phyloP scores from a whole-genome alignment of 805 yeast species.

The Teunomyces pallodes region DNA sequence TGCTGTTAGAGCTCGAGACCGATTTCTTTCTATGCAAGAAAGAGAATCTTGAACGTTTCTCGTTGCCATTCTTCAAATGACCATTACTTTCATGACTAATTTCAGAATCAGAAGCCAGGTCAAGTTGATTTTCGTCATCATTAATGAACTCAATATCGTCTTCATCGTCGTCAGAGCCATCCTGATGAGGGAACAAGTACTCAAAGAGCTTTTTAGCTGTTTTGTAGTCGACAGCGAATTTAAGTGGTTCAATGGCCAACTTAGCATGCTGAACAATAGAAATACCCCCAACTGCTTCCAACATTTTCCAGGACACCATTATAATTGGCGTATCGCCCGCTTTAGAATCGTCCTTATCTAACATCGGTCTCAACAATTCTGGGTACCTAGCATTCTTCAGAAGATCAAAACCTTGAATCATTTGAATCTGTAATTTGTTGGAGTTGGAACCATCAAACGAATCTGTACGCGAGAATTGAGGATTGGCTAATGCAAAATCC shows the following conservation, averaged over 20 bases:
- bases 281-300: constrained; percentile 87
- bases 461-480: constrained; percentile 60
- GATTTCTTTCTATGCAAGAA: constrained; percentile 2
- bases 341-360: constrained; percentile 14
- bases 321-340: constrained; percentile 23
- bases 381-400: constrained; percentile 60
- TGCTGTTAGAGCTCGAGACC: not conserved
- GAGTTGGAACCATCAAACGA: constrained; percentile 64
- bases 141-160: not conserved
- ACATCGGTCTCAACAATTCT: constrained; percentile 60
- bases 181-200: constrained; percentile 67
- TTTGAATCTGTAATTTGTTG: constrained; percentile 56
- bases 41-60: constrained; percentile 1
- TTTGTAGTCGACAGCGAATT: constrained; percentile 67
- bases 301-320: constrained; percentile 64
- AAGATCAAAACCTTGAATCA: constrained; percentile 69
- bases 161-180: constrained; percentile 4
- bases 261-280: constrained; percentile 68
- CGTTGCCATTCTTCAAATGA: not conserved
- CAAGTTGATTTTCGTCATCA: not conserved
- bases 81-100: not conserved
- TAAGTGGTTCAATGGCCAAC: constrained; percentile 61
- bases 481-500: constrained; percentile 63
- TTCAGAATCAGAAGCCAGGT: not conserved
- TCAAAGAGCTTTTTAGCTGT: constrained; percentile 61